A percentile compares a stretch with the other conserved stretches of the same genome.
These are phyloP conservation scores for Salix koriyanagi DNA, from an alignment of 345 rosid species.

Conservation along the genomic window DNA sequence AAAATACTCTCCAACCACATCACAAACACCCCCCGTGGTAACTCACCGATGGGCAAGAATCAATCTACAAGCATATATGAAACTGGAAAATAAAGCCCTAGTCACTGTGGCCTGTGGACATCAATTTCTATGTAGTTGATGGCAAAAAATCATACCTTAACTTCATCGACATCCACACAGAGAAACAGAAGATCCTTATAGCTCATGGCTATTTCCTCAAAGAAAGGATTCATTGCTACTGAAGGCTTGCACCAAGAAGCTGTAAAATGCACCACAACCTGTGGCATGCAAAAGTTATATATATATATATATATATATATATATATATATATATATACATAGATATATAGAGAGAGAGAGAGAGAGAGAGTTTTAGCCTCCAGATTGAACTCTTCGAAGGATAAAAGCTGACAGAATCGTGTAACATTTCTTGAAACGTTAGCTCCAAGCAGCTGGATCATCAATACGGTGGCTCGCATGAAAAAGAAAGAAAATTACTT, in stretches of 20 bases:
- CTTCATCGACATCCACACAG: constrained; percentile 45
- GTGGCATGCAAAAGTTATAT: background rate
- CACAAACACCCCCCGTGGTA: no score
- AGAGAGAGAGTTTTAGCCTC: background rate
- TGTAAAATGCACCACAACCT: constrained; percentile 46
- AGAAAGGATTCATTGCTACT: constrained; percentile 41
- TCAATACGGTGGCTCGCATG: background rate
- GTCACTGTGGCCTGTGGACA: no score
- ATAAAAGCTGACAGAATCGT: background rate
- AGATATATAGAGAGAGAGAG: no score
- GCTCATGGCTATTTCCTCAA: constrained; percentile 31
- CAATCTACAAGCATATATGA: background rate
- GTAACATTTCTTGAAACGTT: background rate
- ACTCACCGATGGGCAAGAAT: background rate
- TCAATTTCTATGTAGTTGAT: background rate
- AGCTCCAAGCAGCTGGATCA: background rate
- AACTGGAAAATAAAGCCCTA: background rate
- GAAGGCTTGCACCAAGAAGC: constrained; percentile 57
- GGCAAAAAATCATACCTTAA: constrained; percentile 16
- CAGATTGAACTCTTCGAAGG: background rate
- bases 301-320: no score
- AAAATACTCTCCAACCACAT: no score
- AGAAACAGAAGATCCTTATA: constrained; percentile 35
- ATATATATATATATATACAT: no score
- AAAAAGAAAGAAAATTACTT: background rate